These are phyloP conservation scores for Lipomyces anomalus DNA, from an alignment of 805 yeast species.

Conservation along the genomic window DNA sequence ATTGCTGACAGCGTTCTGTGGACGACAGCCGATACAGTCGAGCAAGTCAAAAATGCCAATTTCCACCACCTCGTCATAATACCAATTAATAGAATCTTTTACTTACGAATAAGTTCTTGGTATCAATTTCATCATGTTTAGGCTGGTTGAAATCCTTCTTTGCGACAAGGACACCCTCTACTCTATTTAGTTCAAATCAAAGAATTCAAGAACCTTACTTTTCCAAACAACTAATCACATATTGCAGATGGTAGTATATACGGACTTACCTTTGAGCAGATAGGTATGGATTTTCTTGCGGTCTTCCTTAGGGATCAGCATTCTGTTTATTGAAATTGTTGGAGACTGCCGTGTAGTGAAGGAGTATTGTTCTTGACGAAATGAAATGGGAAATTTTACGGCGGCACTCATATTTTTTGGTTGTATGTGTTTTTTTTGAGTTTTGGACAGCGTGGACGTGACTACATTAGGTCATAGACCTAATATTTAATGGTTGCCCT, in stretches of 20 bases:
- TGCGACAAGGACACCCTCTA: slow-evolving; percentile 99
- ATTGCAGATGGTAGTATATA: not conserved
- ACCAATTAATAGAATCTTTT: too few species aligned
- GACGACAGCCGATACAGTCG: slow-evolving; percentile 27
- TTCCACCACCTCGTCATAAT: too few species aligned
- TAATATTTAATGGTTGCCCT: too few species aligned
- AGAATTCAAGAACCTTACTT: not conserved
- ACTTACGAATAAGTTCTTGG: slow-evolving; percentile 85
- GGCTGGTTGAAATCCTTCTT: slow-evolving; percentile 92
- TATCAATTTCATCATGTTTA: slow-evolving; percentile 96
- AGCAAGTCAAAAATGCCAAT: slow-evolving; percentile 1
- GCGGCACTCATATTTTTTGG: too few species aligned
- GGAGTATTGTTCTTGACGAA: too few species aligned
- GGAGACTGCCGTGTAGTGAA: too few species aligned
- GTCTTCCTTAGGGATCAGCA: slow-evolving; percentile 99
- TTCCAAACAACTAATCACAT: not conserved
- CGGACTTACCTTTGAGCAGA: slow-evolving; percentile 91
- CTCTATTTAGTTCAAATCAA: slow-evolving; percentile 35
- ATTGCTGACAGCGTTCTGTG: not conserved
- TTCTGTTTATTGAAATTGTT: slow-evolving; percentile 35
- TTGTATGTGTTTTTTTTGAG: too few species aligned
- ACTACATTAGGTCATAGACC: too few species aligned
- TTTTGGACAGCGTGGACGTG: too few species aligned
- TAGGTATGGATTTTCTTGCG: slow-evolving; percentile 98
- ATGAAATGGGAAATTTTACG: too few species aligned